A percentile compares a stretch with the other conserved stretches of the same genome.
phyloP scores from a whole-genome alignment of 1,284 basidiomycete species.

The Pseudozyma sp. region DNA sequence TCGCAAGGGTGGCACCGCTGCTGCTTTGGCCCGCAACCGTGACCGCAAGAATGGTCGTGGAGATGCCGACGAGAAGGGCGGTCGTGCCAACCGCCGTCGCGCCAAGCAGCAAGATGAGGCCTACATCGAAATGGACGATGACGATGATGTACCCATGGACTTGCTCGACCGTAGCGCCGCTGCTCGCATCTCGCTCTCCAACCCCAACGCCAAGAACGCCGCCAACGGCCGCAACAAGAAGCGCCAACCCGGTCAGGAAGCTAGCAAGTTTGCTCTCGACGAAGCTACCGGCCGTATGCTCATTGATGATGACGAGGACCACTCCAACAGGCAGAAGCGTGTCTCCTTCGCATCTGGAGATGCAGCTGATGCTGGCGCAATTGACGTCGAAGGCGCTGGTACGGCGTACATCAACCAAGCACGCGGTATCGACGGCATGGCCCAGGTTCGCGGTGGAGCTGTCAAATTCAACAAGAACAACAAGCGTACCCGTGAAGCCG shows the following conservation, averaged over 20 bases:
- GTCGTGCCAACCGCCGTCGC: slow-evolving; percentile 32
- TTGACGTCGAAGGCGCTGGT: slow-evolving; percentile 74
- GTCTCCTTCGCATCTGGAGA: slow-evolving; percentile 62
- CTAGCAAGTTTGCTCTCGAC: slow-evolving; percentile 87
- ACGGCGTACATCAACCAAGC: slow-evolving; percentile 83
- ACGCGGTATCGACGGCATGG: slow-evolving; percentile 88
- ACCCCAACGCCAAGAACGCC: slow-evolving; percentile 33
- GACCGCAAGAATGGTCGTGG: slow-evolving; percentile 42
- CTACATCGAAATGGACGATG: slow-evolving; percentile 77
- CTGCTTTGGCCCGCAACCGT: slow-evolving; percentile 35
- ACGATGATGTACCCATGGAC: slow-evolving; percentile 96
- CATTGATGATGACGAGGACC: slow-evolving; percentile 73
- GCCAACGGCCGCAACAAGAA: slow-evolving; percentile 35
- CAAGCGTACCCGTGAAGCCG: slow-evolving; percentile 64
- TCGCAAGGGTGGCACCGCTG: slow-evolving; percentile 39
- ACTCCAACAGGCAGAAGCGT: slow-evolving; percentile 28
- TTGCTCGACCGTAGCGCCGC: slow-evolving; percentile 78
- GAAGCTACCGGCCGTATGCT: slow-evolving; percentile 88
- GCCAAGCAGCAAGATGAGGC: slow-evolving; percentile 68
- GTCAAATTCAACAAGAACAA: slow-evolving; percentile 94
- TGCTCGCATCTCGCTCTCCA: slow-evolving; percentile 37
- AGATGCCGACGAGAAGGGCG: slow-evolving; percentile 21
- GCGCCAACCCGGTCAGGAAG: slow-evolving; percentile 80
- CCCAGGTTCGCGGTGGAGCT: slow-evolving; percentile 78
- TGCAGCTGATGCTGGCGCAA: slow-evolving; percentile 71